Conservation (phyloP, 352 stramenopile species). For the Phytophthora fragariae region DNA sequence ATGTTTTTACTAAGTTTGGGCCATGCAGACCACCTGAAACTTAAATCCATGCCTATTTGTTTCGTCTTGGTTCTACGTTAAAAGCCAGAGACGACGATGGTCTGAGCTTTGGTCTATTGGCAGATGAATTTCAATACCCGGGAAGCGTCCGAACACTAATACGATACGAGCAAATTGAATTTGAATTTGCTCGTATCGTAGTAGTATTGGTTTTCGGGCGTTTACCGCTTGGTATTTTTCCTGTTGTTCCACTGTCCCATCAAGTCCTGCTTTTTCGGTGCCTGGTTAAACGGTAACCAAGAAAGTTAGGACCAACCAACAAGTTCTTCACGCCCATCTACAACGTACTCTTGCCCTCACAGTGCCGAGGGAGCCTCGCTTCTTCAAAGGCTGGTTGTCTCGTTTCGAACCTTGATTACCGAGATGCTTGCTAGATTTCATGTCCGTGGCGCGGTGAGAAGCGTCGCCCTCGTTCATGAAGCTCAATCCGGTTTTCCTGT, state of each 20-base stretch:
- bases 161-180: too few relatives aligned
- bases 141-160: too few relatives aligned
- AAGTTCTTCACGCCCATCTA: neutral
- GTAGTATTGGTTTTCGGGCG: too few relatives aligned
- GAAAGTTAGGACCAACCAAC: constrained; percentile 1
- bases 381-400: constrained; percentile 13
- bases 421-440: constrained; percentile 1
- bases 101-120: neutral
- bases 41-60: constrained; percentile 26
- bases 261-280: constrained; percentile 11
- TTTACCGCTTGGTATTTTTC: too few relatives aligned
- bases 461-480: constrained; percentile 22
- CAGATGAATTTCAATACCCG: neutral
- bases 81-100: neutral
- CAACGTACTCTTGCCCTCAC: constrained; percentile 34
- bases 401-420: constrained; percentile 7
- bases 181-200: too few relatives aligned
- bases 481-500: constrained; percentile 25
- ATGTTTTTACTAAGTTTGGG: constrained; percentile 19
- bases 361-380: constrained; percentile 28
- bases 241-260: constrained; percentile 11
- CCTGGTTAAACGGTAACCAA: neutral
- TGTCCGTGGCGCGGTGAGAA: constrained; percentile 16
- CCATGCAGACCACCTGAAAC: constrained; percentile 9
- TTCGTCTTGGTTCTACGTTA: constrained; percentile 6